Evolutionary conservation across 345 rosid species (phyloP).

Genomic region (Eucalyptus fibrosa): DNA sequence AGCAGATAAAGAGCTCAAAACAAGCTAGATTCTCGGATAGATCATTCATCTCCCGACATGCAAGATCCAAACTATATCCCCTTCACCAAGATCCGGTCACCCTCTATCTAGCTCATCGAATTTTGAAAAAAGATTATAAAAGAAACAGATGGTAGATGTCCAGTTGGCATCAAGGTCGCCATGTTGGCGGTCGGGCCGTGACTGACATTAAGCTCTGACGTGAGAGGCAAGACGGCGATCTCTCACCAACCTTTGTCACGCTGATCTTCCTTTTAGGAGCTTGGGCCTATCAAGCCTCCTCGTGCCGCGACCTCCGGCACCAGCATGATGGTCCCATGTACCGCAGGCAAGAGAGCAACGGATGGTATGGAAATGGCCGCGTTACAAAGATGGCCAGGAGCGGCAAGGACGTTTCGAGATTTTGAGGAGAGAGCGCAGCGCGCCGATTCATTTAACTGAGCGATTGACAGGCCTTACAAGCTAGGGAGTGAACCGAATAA

Average conservation of each 20-base stretch:
- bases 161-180: too few species aligned
- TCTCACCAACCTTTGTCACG: not conserved
- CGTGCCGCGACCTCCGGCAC: not conserved
- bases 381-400: constrained; percentile 2
- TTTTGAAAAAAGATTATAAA: too few species aligned
- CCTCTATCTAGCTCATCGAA: too few species aligned
- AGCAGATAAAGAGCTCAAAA: too few species aligned
- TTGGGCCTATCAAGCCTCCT: not conserved
- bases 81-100: too few species aligned
- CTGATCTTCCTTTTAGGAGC: not conserved
- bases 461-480: constrained; percentile 12
- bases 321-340: not conserved
- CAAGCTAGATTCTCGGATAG: too few species aligned
- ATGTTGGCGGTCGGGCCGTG: too few species aligned
- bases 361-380: constrained; percentile 4
- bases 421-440: constrained; percentile 9
- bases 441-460: constrained; percentile 6
- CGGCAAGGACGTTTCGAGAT: constrained; percentile 1
- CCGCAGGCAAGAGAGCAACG: constrained; percentile 13
- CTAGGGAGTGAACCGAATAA: constrained; percentile 21
- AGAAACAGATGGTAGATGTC: too few species aligned
- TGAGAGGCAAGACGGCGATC: too few species aligned
- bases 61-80: too few species aligned
- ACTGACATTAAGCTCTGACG: too few species aligned
- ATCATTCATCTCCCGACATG: too few species aligned